phyloP scores from a whole-genome alignment of 495 filamentous ascomycete species.

The Astrothelium subdiscretum region DNA sequence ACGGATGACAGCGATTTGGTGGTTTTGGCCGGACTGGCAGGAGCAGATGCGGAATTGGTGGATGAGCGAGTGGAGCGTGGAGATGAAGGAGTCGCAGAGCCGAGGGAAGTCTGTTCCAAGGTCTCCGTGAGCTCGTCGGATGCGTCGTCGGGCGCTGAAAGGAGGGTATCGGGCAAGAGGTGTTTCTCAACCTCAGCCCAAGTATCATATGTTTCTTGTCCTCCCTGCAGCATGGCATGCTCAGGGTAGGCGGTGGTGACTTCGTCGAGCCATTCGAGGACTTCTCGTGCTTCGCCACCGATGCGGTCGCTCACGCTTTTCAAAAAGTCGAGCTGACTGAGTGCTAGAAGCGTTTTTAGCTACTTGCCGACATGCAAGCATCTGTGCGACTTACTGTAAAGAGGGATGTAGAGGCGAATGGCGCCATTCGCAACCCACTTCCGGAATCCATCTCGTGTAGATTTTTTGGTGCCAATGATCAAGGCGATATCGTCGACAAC shows the following conservation, averaged over 20 bases:
- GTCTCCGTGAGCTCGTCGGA: conserved; percentile 40
- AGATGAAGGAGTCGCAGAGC: conserved; percentile 37
- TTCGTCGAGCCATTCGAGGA: conserved; percentile 53
- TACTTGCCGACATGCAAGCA: background rate
- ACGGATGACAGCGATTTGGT: conserved; percentile 20
- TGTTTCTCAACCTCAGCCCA: conserved; percentile 55
- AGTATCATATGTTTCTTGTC: conserved; percentile 44
- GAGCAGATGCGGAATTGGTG: conserved; percentile 16
- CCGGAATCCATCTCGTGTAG: conserved; percentile 42
- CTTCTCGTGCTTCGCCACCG: conserved; percentile 51
- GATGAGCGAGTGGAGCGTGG: conserved; percentile 32
- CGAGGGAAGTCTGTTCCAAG: conserved; percentile 29
- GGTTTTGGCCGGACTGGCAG: conserved; percentile 38
- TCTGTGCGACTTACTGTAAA: conserved; percentile 44
- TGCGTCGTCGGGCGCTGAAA: conserved; percentile 22
- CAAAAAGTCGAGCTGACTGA: conserved; percentile 41
- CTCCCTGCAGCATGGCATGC: conserved; percentile 41
- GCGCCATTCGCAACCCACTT: conserved; percentile 53
- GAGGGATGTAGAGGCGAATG: conserved; percentile 55
- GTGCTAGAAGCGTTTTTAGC: conserved; percentile 31
- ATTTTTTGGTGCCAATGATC: conserved; percentile 53
- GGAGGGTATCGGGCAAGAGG: conserved; percentile 32
- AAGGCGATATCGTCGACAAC: conserved; percentile 63
- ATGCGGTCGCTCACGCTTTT: conserved; percentile 45
- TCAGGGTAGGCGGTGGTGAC: conserved; percentile 41